phyloP scores from a whole-genome alignment of 2,329 filamentous ascomycete species.

The Davidsoniella eucalypti region DNA sequence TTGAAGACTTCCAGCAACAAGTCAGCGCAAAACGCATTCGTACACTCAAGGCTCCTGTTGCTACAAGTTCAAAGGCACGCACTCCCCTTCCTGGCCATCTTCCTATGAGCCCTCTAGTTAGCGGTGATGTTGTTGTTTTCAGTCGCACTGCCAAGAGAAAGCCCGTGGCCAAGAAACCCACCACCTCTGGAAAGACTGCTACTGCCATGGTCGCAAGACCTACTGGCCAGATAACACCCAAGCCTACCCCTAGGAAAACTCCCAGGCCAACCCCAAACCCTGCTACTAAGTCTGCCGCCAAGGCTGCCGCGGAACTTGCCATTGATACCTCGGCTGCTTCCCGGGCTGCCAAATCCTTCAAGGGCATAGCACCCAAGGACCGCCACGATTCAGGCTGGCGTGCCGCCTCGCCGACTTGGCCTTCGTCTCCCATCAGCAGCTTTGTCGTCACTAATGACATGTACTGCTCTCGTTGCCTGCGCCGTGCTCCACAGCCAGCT shows the following conservation, averaged over 20 bases:
- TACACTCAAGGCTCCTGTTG: no score
- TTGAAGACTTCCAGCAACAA: neutral
- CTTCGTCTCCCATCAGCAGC: neutral
- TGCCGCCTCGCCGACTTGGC: constrained; percentile 6
- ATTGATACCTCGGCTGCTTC: no score
- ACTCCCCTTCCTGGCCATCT: no score
- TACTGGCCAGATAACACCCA: neutral
- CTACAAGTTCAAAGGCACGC: no score
- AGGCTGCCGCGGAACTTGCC: neutral
- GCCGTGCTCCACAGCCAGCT: constrained; percentile 3
- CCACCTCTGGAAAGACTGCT: neutral
- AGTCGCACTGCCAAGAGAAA: neutral
- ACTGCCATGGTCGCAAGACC: no score
- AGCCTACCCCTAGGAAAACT: neutral
- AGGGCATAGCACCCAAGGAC: neutral
- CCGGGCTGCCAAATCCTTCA: neutral
- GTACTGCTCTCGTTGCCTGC: constrained; percentile 12
- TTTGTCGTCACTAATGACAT: constrained; percentile 7
- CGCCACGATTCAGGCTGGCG: neutral
- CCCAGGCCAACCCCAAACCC: neutral
- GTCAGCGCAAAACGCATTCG: neutral
- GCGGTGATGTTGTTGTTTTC: no score
- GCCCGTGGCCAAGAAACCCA: neutral
- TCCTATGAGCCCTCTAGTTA: no score
- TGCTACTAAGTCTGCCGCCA: neutral